Percentiles rank a stretch among this genome's conserved stretches.
phyloP scores from a whole-genome alignment of 2,329 filamentous ascomycete genomes.

The Fusarium azukiicola region DNA sequence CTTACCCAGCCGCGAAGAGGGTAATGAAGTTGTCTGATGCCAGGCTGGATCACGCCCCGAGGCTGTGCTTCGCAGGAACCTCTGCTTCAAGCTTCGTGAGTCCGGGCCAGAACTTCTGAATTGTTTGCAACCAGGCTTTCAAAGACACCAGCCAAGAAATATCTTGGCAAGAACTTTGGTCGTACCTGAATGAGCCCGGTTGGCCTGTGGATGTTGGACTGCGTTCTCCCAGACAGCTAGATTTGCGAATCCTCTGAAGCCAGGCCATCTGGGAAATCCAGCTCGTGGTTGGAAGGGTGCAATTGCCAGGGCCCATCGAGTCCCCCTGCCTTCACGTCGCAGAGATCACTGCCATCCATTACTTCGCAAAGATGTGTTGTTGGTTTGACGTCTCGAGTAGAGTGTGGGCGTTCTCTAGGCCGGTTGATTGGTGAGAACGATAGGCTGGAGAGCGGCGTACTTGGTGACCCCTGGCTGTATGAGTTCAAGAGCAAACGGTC shows the following conservation, averaged over 20 bases:
- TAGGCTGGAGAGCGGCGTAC: conserved; percentile 51
- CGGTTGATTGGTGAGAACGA: conserved; percentile 58
- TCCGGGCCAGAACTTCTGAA: no score
- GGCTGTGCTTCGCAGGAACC: background rate
- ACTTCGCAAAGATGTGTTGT: conserved; percentile 54
- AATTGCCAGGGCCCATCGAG: conserved; percentile 53
- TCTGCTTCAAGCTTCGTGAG: background rate
- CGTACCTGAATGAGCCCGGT: background rate
- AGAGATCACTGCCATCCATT: conserved; percentile 43
- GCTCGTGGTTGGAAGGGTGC: conserved; percentile 44
- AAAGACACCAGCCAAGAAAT: background rate
- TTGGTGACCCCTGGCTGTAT: conserved; percentile 49
- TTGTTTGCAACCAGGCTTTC: background rate
- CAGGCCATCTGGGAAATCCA: conserved; percentile 51
- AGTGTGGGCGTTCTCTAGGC: conserved; percentile 43
- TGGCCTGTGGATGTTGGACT: background rate
- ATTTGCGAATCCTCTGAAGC: conserved; percentile 52
- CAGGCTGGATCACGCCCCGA: background rate
- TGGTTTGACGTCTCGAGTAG: conserved; percentile 48
- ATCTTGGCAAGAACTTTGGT: background rate
- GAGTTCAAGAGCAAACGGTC: conserved; percentile 57
- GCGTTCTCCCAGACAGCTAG: conserved; percentile 29
- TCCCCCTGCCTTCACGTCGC: conserved; percentile 51
- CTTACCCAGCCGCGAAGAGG: conserved; percentile 4
- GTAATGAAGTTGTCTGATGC: background rate